A percentile compares a stretch with the other conserved stretches of the same genome.
These are phyloP conservation scores for Phalaenopsis equestris DNA, from an alignment of 106 monocot species.

Conservation along the genomic window DNA sequence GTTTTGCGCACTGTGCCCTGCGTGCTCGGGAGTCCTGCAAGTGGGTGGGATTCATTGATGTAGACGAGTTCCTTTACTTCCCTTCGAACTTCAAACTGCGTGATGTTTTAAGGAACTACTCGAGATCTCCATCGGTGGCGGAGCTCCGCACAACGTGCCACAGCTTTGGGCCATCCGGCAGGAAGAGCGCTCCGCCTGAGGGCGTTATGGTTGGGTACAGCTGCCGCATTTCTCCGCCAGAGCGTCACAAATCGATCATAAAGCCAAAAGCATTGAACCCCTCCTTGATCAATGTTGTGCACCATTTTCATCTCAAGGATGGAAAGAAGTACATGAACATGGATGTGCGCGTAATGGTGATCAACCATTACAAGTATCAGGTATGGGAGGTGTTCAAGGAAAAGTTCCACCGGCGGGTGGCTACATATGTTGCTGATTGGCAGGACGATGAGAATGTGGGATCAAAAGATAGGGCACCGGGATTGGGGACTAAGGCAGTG, in stretches of 20 bases:
- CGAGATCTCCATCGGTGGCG: slow-evolving; percentile 35
- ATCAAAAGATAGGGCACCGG: slow-evolving; percentile 91
- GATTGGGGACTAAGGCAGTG: slow-evolving; percentile 82
- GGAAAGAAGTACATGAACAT: slow-evolving; percentile 62
- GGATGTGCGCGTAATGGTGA: slow-evolving; percentile 59
- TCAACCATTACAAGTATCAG: slow-evolving; percentile 99
- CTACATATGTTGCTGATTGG: slow-evolving; percentile 97
- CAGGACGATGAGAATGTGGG: slow-evolving; percentile 89
- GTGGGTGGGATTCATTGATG: slow-evolving; percentile 95
- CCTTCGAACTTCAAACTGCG: slow-evolving; percentile 32
- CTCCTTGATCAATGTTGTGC: slow-evolving; percentile 82
- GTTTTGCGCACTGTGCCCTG: slow-evolving; percentile 87
- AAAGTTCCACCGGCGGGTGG: slow-evolving; percentile 92
- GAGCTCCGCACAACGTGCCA: slow-evolving; percentile 75
- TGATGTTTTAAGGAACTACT: slow-evolving; percentile 56
- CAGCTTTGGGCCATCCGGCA: slow-evolving; percentile 88
- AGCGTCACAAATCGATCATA: slow-evolving; percentile 90
- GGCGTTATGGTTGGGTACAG: slow-evolving; percentile 81
- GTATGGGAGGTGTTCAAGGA: slow-evolving; percentile 99
- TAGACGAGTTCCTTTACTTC: slow-evolving; percentile 89
- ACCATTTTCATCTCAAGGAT: slow-evolving; percentile 82
- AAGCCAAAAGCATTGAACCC: slow-evolving; percentile 64
- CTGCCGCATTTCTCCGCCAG: slow-evolving; percentile 62
- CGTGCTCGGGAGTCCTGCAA: slow-evolving; percentile 55
- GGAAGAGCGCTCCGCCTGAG: slow-evolving; percentile 33